Evolutionary conservation across 225 moss, liverwort and hornwort species (phyloP).

Genomic region (Asterella californica): DNA sequence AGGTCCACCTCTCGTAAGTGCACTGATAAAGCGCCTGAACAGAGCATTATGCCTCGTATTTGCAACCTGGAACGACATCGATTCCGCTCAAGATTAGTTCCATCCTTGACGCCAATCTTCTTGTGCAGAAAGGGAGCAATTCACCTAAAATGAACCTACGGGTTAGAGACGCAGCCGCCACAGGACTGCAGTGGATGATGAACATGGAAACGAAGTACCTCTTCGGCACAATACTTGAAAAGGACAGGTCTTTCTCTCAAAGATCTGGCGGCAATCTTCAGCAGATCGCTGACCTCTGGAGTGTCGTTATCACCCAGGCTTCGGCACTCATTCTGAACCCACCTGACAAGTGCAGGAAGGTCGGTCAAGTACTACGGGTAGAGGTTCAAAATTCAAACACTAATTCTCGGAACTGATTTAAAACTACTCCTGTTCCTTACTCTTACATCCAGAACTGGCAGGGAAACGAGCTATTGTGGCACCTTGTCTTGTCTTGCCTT

Average conservation of each 20-base stretch:
- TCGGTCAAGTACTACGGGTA: background rate
- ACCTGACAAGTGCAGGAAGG: conserved; percentile 38
- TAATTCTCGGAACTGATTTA: background rate
- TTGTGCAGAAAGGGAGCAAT: background rate
- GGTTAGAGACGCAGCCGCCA: background rate
- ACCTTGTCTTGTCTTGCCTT: background rate
- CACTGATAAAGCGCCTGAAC: conserved; percentile 92
- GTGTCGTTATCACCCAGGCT: conserved; percentile 97
- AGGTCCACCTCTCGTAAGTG: conserved; percentile 94
- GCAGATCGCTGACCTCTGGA: conserved; percentile 90
- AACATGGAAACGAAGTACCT: conserved; percentile 29
- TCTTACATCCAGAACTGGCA: background rate
- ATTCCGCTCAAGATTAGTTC: background rate
- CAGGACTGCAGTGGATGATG: background rate
- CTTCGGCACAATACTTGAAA: conserved; percentile 98
- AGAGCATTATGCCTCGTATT: conserved; percentile 97
- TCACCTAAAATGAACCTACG: background rate
- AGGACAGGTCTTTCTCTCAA: conserved; percentile 95
- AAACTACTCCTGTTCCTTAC: background rate
- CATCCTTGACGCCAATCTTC: background rate
- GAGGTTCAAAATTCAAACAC: background rate
- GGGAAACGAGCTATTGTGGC: background rate
- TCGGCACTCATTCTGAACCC: conserved; percentile 99
- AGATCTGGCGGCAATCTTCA: conserved; percentile 83
- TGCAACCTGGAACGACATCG: conserved; percentile 51